Base-by-base conservation (phyloP, 768 basidiomycete species). In the Panellus pusillus region DNA sequence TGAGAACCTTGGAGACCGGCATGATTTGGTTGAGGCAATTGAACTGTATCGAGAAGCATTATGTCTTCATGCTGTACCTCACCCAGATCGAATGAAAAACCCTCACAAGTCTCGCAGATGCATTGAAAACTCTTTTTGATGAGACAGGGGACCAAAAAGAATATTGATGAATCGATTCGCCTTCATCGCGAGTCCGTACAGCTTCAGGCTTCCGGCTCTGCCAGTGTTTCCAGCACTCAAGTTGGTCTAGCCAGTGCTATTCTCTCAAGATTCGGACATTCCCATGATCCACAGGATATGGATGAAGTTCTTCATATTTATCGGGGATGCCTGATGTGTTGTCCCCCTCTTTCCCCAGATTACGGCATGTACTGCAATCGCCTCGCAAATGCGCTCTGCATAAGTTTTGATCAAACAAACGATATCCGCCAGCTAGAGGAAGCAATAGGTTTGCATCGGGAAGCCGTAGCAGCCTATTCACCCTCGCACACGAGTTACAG, bases 41-140 rank as follows among this genome's bases (percentile, higher is more conserved):
- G 47, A 39, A 40, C 37, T 48, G n/a, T 15, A 48, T 48, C 47
- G 47, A 28, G 47, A 48, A 31, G 47, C 47, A 29, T 31, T 48
- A 20, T 12, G 38, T 29, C 38, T 48, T 17, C 37, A 40, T 17
- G 47, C 47, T 48, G 47, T 18, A 39, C 47, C 47, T 40, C 47
- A 48, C 39, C 47, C 47, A 28, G 47, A 48, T 31, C 47, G 47
- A 9, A 19, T 12, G 36, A 27, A 39, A 40, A 39, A 24, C n/a
- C 28, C 38, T 48, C 37, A 48, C 20, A 39, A 40, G 28, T 40
- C 47, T 48, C 17, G 47, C 47, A 29, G 28, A 39, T 48, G 47
- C 38, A 14, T 40, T 48, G 27, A 29, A 48, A 31, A 40, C 38
- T 39, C 47, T 36, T 29, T 48, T 40, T 37, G 38, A 40, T 28